phyloP scores from a whole-genome alignment of 345 rosid genomes.

The Citrus hindsii region DNA sequence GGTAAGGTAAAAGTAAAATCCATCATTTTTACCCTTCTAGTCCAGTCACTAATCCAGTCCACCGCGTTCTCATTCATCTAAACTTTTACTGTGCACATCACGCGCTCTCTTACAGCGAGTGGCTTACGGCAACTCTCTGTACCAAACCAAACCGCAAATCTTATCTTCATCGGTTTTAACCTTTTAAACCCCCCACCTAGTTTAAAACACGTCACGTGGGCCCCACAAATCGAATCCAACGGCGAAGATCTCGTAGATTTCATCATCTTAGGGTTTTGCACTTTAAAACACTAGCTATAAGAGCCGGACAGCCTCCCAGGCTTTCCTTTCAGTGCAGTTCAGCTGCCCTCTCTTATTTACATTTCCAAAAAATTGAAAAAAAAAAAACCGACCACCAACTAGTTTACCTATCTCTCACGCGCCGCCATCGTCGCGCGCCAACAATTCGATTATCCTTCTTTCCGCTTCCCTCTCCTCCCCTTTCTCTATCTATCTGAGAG shows the following conservation, averaged over 20 bases:
- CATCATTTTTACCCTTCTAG: neutral
- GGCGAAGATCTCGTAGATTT: slow-evolving; percentile 18
- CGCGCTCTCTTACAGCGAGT: slow-evolving; percentile 5
- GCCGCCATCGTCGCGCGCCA: slow-evolving; percentile 49
- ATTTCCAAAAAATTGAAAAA: neutral
- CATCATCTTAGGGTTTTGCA: slow-evolving; percentile 26
- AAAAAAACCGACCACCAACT: neutral
- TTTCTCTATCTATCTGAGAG: slow-evolving; percentile 9
- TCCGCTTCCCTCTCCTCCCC: slow-evolving; percentile 49
- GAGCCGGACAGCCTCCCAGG: neutral
- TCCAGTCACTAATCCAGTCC: neutral
- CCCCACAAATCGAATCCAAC: slow-evolving; percentile 27
- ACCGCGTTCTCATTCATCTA: neutral
- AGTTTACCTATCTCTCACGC: slow-evolving; percentile 20
- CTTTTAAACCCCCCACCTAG: neutral
- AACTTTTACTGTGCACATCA: neutral
- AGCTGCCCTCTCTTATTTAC: slow-evolving; percentile 9
- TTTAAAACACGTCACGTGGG: slow-evolving; percentile 3
- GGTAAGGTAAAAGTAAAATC: too few relatives aligned
- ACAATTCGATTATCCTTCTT: slow-evolving; percentile 24
- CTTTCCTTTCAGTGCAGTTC: slow-evolving; percentile 6
- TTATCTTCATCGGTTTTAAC: neutral
- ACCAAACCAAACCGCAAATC: neutral
- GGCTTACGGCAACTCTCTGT: neutral
- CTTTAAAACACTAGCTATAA: neutral